phyloP scores from a whole-genome alignment of 2,329 filamentous ascomycete species.

The Penicillium polonicum region DNA sequence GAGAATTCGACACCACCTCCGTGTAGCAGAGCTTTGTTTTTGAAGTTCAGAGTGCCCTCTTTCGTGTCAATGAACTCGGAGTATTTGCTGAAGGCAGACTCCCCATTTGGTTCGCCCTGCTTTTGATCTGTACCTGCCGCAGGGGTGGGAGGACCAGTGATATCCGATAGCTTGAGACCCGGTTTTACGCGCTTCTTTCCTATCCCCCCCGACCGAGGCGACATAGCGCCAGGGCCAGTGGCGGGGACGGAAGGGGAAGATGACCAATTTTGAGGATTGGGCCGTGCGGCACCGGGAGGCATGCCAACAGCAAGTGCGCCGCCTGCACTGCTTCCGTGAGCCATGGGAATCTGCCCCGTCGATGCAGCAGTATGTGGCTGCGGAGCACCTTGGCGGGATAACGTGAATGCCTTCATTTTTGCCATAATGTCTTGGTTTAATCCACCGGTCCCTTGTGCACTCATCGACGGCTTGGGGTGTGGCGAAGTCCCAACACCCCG shows the following conservation, averaged over 20 bases:
- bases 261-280: slow-evolving; percentile 35
- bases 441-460: slow-evolving; percentile 46
- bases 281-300: slow-evolving; percentile 25
- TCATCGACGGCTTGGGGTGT: slow-evolving; percentile 35
- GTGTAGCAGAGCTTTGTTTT: slow-evolving; percentile 86
- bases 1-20: slow-evolving; percentile 89
- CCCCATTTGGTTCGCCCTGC: slow-evolving; percentile 22
- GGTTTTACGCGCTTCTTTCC: slow-evolving; percentile 51
- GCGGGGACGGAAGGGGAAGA: slow-evolving; percentile 29
- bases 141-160: slow-evolving; percentile 48
- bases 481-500: slow-evolving; percentile 38
- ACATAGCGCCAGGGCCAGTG: slow-evolving; percentile 46
- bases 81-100: slow-evolving; percentile 64
- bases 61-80: slow-evolving; percentile 86
- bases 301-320: slow-evolving; percentile 34
- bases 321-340: slow-evolving; percentile 20
- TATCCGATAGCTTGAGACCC: slow-evolving; percentile 50
- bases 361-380: slow-evolving; percentile 34
- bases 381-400: slow-evolving; percentile 62
- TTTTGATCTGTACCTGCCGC: slow-evolving; percentile 26
- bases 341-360: slow-evolving; percentile 34
- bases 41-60: slow-evolving; percentile 86
- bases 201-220: slow-evolving; percentile 47
- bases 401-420: slow-evolving; percentile 68
- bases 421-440: slow-evolving; percentile 65